Base-by-base conservation (phyloP, 371 early-diverging fungal species). In the Actinomortierella wolfii region DNA sequence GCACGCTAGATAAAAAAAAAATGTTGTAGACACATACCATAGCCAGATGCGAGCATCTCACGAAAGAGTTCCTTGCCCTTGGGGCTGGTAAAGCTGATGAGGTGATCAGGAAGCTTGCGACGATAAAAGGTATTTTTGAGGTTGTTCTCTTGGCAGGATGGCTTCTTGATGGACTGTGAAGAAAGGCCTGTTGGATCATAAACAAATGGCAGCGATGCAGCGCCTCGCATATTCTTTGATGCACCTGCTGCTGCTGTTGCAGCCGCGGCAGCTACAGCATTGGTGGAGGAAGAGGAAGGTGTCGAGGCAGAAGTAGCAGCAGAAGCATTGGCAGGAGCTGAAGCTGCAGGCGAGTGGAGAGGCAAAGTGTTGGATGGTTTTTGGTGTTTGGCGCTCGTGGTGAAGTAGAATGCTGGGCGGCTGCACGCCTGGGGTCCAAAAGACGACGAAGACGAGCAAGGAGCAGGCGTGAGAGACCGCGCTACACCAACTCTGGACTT, bases 41-140 rank as follows among this genome's bases (percentile, higher is more conserved):
- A 85, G 2, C 93, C 94, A 42, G 76, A 69, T 24, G 85, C 85
- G 57, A 96, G 83, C 48, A 89, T 81, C 56, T 90, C 86, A 64
- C 90, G 86, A 77, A 96, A 94, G 15, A 93, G 76, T 56, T 74
- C 68, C 56, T 92, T 90, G 20, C 96, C 96, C 55, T 86, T 69
- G 8, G 82, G 74, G 1, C 94, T 93, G 21, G 92, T 90, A 76
- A 96, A 91, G 28, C 93, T 85, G 18, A 86, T 81, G 11, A 94
- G 79, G n/a, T 82, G 73, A 41, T 68, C 60, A 0, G 95, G 95
- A 6, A 95, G 79, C 56, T 84, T 82, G 50, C 94, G 82, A 56
- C 92, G 86, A 69, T 92, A 92, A 59, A 91, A 94, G 0, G 93
- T 84, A 55, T 82, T 83, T 50, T 80, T 73, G 20, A 83, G 54